Base-by-base conservation (phyloP, 2,329 filamentous ascomycete species). In the Chrysoporthe deuterocubensis region DNA sequence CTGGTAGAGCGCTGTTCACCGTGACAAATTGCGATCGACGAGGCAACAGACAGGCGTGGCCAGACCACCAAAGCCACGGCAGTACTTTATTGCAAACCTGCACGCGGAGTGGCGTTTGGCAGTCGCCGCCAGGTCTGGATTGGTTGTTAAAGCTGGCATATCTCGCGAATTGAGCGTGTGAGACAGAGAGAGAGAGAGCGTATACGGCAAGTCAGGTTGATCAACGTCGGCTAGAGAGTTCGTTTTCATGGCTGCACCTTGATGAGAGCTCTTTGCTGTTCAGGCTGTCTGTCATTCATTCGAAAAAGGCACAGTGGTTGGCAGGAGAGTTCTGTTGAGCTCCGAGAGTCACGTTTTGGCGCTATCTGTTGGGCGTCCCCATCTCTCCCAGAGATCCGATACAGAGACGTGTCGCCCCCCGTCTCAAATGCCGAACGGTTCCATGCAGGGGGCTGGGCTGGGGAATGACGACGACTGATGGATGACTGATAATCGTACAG, bases 241-340 rank as follows among this genome's bases (percentile, higher is more conserved):
- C 65, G 67, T 67, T 26, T 32, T 56, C 13, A 63, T 60, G 40
- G 68, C 64, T 64, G 62, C 58, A 70, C 40, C 63, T 61, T 32
- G 64, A n/a, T 44, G 63, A 57, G 52, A 26, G 26, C 26, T 52
- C 59, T 54, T 62, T 42, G 68, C 67, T 68, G 66, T 61, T 70
- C 48, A 70, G 21, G 68, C 68, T 70, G 68, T 60, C 66, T 68
- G 68, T 70, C 62, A 70, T 70, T 70, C 62, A 68, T 63, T 69
- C 66, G 65, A 60, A 21, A 60, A 46, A 65, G 68, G 68, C 68
- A 70, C 68, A 70, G 62, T 67, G 67, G 68, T 68, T 70, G 68
- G 61, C 61, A 70, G 68, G 68, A 70, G 66, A 68, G 66, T 70
- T 70, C 66, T 68, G 68, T 62, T 70, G 68, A 68, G 68, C 68